A percentile compares a stretch with the other conserved stretches of the same genome.
These are phyloP conservation scores for Zanthoxylum bungeanum DNA, from an alignment of 345 rosid species.

Conservation along the genomic window DNA sequence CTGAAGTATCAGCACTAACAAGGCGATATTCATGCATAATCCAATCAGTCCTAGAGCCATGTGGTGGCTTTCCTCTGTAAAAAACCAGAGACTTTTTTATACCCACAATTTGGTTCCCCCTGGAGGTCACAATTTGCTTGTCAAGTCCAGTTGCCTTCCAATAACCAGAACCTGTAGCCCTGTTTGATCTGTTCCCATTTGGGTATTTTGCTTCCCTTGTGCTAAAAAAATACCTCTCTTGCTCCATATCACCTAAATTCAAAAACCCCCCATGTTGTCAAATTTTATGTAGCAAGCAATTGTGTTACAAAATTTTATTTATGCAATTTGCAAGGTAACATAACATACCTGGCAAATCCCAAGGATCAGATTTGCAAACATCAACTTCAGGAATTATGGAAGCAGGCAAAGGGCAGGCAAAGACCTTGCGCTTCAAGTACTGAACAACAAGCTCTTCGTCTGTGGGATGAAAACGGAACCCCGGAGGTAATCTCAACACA, in stretches of 20 bases:
- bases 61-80: conserved; percentile 87
- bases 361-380: conserved; percentile 87
- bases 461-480: conserved; percentile 91
- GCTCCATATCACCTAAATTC: conserved; percentile 66
- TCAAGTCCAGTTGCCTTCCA: conserved; percentile 99
- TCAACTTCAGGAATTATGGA: conserved; percentile 85
- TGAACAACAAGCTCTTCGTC: conserved; percentile 88
- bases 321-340: background rate
- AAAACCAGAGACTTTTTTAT: conserved; percentile 98
- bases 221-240: conserved; percentile 96
- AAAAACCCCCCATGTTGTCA: no score
- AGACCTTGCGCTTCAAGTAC: conserved; percentile 64
- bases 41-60: conserved; percentile 88
- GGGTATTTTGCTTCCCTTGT: conserved; percentile 88
- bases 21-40: conserved; percentile 98
- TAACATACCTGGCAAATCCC: conserved; percentile 89
- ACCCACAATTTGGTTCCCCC: conserved; percentile 65
- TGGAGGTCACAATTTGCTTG: conserved; percentile 59
- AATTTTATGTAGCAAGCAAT: no score
- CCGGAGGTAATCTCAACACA: conserved; percentile 74
- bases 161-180: conserved; percentile 83
- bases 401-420: conserved; percentile 70
- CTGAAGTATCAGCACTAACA: no score
- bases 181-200: conserved; percentile 84
- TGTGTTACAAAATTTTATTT: no score